phyloP scores from a whole-genome alignment of 2,329 filamentous ascomycete genomes.

The Scedosporium minutisporum region DNA sequence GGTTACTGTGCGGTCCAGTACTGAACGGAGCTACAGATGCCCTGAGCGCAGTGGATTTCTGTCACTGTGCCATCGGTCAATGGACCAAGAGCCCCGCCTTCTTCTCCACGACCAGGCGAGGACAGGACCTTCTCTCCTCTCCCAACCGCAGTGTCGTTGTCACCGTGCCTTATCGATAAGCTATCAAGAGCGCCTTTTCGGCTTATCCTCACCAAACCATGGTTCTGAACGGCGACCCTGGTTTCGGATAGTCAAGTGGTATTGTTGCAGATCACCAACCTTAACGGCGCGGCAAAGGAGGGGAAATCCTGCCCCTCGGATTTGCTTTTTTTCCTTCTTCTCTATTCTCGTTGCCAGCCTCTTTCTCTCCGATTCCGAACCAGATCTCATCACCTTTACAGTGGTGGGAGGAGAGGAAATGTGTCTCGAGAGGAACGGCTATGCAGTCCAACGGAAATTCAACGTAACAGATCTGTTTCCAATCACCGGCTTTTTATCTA shows the following conservation, averaged over 20 bases:
- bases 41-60: not conserved
- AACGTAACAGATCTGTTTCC: not conserved
- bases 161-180: not conserved
- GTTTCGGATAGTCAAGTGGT: not conserved
- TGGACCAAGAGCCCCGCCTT: not conserved
- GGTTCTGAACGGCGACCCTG: not conserved
- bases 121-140: not conserved
- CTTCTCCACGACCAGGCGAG: not conserved
- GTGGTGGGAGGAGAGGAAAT: not conserved
- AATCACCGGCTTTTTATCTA: not conserved
- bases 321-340: not conserved
- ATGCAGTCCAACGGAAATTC: not conserved
- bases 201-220: not conserved
- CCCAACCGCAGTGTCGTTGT: not conserved
- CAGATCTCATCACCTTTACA: not conserved
- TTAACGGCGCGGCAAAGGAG: not conserved
- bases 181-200: not conserved
- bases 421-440: not conserved
- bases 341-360: not conserved
- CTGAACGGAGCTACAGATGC: not conserved
- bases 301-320: not conserved
- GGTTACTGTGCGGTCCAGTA: not conserved
- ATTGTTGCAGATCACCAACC: not conserved
- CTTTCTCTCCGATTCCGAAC: not conserved
- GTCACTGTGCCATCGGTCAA: not conserved